Evolutionary conservation across 768 basidiomycete genomes (phyloP), one percentile per base, ranked within the genome.

Genomic region (Butyriboletus loyo): DNA sequence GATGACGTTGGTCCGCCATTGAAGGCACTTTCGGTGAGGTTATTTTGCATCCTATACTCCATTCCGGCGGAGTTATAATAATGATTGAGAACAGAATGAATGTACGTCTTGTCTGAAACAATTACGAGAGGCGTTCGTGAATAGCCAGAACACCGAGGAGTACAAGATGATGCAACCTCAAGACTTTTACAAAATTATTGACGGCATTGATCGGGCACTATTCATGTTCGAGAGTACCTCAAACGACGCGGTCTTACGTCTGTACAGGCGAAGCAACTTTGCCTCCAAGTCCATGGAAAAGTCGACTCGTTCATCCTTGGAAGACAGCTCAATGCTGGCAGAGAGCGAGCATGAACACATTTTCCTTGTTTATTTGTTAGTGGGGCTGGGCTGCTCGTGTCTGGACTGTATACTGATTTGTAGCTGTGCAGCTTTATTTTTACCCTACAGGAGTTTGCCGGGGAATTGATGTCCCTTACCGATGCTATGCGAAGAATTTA

Each of bases 351-450:
- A 86, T 58, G 94, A 97, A 60, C 84, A 85, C 51, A 77, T 97
- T 1, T 96, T 96, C 66, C 69, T 95, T 24, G 87, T 94, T 0
- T 96, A 95, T 65, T 96, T 94, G 94, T 95, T 55, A 66, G 92
- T 76, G n/a, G 7, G 27, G 21, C 43, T 15, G 11, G 36, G 38
- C 31, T 36, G 3, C 50, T 50, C 24, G 13, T 11, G 7, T 17
- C 17, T 43, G 17, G 17, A 8, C 14, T 39, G 35, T 24, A 3
- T 42, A 3, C 49, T 68, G 49, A 67, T 37, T 4, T 3, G 41
- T 27, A n/a, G 41, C 32, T 42, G 25, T 43, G 24, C 56, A 97
- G 94, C 74, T 98, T 96, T 71, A 88, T 97, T 57, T 99, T 98
- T 71, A 96, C 93, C 0, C 68, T 98, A 39, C 93, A 99, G 70